Conservation (phyloP, 1,139 yeast genomes). For the Ashbya aceris region DNA sequence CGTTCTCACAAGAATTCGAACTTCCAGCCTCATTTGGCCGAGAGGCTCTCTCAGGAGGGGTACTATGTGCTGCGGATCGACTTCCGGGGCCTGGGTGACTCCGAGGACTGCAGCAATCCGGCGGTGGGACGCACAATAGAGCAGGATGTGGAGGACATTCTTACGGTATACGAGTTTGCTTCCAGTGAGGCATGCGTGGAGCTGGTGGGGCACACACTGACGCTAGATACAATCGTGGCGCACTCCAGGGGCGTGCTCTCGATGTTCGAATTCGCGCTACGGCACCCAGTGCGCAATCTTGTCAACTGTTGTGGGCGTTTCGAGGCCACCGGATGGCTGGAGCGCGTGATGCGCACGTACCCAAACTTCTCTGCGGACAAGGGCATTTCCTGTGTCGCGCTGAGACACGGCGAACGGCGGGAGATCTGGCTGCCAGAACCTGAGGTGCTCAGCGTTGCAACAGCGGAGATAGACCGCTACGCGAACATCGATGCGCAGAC, state of each 20-base stretch:
- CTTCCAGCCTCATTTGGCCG: conserved; percentile 59
- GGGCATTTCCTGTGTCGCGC: conserved; percentile 34
- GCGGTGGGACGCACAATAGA: conserved; percentile 45
- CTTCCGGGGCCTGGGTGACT: conserved; percentile 77
- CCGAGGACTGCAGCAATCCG: conserved; percentile 44
- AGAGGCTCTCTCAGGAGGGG: conserved; percentile 51
- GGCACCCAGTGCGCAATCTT: conserved; percentile 47
- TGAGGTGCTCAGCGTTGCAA: conserved; percentile 50
- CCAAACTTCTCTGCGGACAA: conserved; percentile 31
- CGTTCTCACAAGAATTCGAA: conserved; percentile 79
- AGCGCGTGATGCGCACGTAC: conserved; percentile 21
- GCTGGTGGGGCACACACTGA: conserved; percentile 27
- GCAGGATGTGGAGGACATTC: conserved; percentile 64
- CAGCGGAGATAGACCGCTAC: conserved; percentile 40
- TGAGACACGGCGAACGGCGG: conserved; percentile 44
- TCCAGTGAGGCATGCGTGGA: conserved; percentile 26
- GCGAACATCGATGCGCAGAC: conserved; percentile 38
- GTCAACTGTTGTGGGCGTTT: conserved; percentile 69
- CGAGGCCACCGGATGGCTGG: conserved; percentile 32
- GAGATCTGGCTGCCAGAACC: conserved; percentile 36
- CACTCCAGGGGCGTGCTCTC: conserved; percentile 80
- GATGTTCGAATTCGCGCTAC: conserved; percentile 56
- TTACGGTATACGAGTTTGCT: conserved; percentile 41
- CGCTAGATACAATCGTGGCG: conserved; percentile 49
- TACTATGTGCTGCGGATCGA: conserved; percentile 65